Evolutionary conservation across 768 basidiomycete genomes (phyloP).

Genomic region (Cystofilobasidium bisporidii): DNA sequence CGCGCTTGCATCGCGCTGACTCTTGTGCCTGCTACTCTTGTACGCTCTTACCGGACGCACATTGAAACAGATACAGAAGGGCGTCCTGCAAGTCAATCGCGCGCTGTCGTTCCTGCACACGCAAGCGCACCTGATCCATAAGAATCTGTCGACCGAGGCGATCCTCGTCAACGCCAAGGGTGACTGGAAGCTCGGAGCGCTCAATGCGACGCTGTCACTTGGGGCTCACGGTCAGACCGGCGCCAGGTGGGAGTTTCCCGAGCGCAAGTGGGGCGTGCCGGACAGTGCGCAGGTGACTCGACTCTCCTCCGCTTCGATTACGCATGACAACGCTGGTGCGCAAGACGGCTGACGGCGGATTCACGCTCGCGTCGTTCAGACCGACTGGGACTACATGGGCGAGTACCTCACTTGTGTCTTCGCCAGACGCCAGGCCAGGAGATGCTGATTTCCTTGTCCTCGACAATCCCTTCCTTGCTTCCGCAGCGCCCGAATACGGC

Average conservation of each 20-base stretch:
- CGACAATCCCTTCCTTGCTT: not conserved
- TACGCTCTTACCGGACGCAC: not conserved
- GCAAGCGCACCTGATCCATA: slow-evolving; percentile 83
- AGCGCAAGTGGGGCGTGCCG: slow-evolving; percentile 70
- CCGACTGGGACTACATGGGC: slow-evolving; percentile 93
- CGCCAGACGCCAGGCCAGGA: no score
- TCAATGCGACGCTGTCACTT: slow-evolving; percentile 7
- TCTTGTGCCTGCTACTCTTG: no score
- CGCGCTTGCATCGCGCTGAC: slow-evolving; percentile 19
- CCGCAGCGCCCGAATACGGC: slow-evolving; percentile 80
- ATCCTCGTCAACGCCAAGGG: slow-evolving; percentile 89
- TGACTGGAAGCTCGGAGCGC: slow-evolving; percentile 75
- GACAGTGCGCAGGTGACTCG: slow-evolving; percentile 21
- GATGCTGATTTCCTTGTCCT: not conserved
- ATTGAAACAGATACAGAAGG: slow-evolving; percentile 72
- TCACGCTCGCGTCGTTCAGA: slow-evolving; percentile 52
- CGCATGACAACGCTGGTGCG: no score
- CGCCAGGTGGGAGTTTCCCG: slow-evolving; percentile 81
- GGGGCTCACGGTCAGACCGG: slow-evolving; percentile 49
- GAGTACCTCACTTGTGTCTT: no score
- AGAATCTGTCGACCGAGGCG: slow-evolving; percentile 76
- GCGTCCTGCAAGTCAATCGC: slow-evolving; percentile 66
- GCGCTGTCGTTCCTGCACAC: slow-evolving; percentile 69
- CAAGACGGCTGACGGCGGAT: no score
- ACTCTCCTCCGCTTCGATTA: no score